These are phyloP conservation scores for Diutina siamensis DNA, from an alignment of 1,139 yeast species.

Conservation along the genomic window DNA sequence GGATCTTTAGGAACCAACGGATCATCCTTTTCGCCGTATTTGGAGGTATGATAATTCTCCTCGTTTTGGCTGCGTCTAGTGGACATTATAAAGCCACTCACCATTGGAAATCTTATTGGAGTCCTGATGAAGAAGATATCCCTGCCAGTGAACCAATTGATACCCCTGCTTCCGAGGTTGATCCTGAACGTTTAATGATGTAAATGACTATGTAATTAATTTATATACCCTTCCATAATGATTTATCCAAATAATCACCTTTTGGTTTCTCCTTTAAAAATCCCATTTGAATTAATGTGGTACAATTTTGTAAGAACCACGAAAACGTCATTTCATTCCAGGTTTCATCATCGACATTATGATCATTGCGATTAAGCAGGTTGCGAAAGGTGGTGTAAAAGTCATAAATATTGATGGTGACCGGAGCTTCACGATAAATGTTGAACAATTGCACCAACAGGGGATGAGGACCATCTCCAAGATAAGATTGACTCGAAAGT, in stretches of 20 bases:
- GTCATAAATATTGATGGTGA: conserved; percentile 63
- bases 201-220: neutral
- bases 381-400: conserved; percentile 52
- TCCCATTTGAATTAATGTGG: conserved; percentile 30
- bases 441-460: conserved; percentile 42
- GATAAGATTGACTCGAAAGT: conserved; percentile 20
- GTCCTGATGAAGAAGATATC: neutral
- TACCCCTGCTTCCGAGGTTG: neutral
- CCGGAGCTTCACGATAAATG: conserved; percentile 72
- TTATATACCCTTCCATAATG: conserved; percentile 21
- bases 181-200: neutral
- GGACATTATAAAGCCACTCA: neutral
- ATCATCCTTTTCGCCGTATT: neutral
- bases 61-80: neutral
- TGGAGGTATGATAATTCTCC: neutral
- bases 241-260: conserved; percentile 34
- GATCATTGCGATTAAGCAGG: neutral
- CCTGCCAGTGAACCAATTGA: neutral
- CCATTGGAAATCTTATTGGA: neutral
- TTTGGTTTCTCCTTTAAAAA: conserved; percentile 30
- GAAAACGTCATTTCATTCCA: conserved; percentile 24
- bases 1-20: conserved; percentile 1
- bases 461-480: conserved; percentile 9
- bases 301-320: conserved; percentile 34
- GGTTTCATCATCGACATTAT: conserved; percentile 7